phyloP scores from a whole-genome alignment of 2,329 filamentous ascomycete species.

The Phoma sp. region DNA sequence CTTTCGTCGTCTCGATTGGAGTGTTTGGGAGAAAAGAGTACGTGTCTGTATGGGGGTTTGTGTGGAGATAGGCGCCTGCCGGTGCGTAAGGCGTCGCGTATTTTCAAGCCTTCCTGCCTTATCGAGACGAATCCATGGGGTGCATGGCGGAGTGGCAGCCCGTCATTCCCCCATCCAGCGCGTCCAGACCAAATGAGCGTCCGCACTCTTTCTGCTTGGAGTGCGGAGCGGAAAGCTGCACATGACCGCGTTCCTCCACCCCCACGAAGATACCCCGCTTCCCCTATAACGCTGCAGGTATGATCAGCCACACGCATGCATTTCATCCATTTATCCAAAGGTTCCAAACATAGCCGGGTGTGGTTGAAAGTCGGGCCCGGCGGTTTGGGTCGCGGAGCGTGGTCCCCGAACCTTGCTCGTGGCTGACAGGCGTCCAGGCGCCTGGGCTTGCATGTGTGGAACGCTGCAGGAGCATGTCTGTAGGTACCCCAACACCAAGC shows the following conservation, averaged over 20 bases:
- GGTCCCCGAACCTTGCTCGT: constrained; percentile 28
- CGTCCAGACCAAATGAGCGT: constrained; percentile 1
- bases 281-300: constrained; percentile 12
- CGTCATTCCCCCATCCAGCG: constrained; percentile 8
- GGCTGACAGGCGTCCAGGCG: constrained; percentile 17
- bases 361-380: constrained; percentile 27
- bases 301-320: constrained; percentile 14
- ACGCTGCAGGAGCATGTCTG: background rate
- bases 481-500: constrained; percentile 4
- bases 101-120: background rate
- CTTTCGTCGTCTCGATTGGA: background rate
- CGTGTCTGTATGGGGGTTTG: background rate
- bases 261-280: constrained; percentile 16
- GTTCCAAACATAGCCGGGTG: constrained; percentile 20
- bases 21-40: background rate
- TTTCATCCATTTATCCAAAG: constrained; percentile 20
- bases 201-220: constrained; percentile 1
- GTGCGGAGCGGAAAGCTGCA: constrained; percentile 13
- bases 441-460: constrained; percentile 24
- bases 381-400: constrained; percentile 29
- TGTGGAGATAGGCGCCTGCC: constrained; percentile 14
- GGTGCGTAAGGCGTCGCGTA: background rate
- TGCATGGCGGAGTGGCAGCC: constrained; percentile 4
- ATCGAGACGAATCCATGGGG: background rate
- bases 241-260: constrained; percentile 7